These are phyloP conservation scores for Paraleonurus japonicus DNA, from an alignment of 257 asterid species.

Conservation along the genomic window DNA sequence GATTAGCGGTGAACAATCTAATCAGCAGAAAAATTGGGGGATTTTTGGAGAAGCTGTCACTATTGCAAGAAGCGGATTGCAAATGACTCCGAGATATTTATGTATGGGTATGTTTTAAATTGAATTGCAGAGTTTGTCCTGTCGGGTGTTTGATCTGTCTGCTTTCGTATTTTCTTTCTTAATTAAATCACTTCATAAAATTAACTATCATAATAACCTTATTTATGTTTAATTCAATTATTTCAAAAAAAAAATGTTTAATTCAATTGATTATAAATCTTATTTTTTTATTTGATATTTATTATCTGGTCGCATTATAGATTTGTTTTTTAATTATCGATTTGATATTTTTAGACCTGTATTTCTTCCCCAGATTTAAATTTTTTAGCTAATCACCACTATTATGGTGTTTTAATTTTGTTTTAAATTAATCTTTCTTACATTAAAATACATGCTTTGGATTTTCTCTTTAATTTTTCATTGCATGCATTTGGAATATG, in stretches of 20 bases:
- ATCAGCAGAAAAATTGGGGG: conserved; percentile 28
- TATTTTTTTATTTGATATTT: no score
- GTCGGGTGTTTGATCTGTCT: not conserved
- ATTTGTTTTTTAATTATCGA: not conserved
- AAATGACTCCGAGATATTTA: conserved; percentile 42
- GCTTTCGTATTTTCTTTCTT: no score
- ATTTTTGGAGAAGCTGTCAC: conserved; percentile 43
- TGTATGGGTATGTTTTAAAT: conserved; percentile 44
- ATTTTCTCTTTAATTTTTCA: no score
- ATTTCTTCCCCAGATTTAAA: no score
- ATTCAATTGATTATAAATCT: not conserved
- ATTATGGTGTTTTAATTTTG: not conserved
- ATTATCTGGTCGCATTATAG: not conserved
- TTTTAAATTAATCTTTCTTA: no score
- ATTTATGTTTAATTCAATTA: not conserved
- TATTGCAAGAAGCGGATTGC: conserved; percentile 46
- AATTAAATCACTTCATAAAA: not conserved
- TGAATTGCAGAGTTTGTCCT: not conserved
- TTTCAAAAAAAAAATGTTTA: no score
- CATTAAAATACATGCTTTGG: no score
- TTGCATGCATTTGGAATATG: not conserved
- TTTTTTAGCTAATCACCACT: no score
- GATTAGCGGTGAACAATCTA: not conserved
- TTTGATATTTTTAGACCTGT: no score
- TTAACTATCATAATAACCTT: not conserved